These are phyloP conservation scores for Peronospora tabacina DNA, from an alignment of 352 stramenopile species.

Conservation along the genomic window DNA sequence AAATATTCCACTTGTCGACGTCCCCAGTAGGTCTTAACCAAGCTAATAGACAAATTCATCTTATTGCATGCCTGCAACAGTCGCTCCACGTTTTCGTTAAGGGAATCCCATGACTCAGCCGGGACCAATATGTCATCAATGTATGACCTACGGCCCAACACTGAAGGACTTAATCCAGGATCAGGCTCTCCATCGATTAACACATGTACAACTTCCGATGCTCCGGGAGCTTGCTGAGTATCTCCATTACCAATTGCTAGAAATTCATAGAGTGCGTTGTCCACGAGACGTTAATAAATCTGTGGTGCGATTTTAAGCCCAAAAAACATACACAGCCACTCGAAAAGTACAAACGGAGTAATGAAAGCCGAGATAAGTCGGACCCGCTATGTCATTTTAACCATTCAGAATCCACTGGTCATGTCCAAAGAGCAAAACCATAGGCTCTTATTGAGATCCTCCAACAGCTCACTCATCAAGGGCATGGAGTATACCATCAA, in stretches of 20 bases:
- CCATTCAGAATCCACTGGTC: conserved; percentile 17
- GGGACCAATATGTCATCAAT: conserved; percentile 26
- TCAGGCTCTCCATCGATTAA: neutral
- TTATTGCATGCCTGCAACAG: conserved; percentile 14
- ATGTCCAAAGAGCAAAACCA: conserved; percentile 20
- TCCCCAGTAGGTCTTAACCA: conserved; percentile 21
- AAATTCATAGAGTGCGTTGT: neutral
- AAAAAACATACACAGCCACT: conserved; percentile 19
- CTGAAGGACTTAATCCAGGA: neutral
- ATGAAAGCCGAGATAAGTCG: no score
- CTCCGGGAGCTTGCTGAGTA: no score
- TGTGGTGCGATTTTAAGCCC: conserved; percentile 6
- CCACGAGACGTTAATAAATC: neutral
- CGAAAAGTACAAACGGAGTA: conserved; percentile 4
- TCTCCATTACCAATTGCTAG: no score
- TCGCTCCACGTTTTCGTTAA: conserved; percentile 4
- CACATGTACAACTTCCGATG: no score
- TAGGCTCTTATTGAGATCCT: conserved; percentile 9
- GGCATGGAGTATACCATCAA: conserved; percentile 24
- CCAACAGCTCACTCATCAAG: conserved; percentile 11
- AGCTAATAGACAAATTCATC: conserved; percentile 21
- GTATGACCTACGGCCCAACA: conserved; percentile 17
- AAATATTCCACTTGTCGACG: conserved; percentile 15
- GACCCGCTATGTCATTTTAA: conserved; percentile 6
- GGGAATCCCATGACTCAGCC: conserved; percentile 3